Conservation (phyloP, 306 rosid genomes). For the Cucumis cinereus region DNA sequence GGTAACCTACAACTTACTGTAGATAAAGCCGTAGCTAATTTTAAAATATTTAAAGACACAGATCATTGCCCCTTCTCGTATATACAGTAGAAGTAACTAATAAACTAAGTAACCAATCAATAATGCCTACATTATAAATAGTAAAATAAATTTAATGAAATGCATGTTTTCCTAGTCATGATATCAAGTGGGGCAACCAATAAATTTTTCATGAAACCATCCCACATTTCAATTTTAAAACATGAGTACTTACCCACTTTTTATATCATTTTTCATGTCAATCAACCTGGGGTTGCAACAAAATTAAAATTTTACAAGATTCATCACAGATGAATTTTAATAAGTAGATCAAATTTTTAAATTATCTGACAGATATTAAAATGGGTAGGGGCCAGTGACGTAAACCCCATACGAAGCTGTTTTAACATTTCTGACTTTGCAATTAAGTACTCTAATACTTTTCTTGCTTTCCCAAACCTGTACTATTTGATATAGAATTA, state of each 20-base stretch:
- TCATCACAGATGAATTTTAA: background rate
- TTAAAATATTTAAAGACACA: background rate
- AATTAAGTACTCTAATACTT: background rate
- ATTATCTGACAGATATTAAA: background rate
- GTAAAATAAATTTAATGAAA: background rate
- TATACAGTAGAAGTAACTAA: background rate
- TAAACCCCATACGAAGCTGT: background rate
- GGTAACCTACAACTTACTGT: background rate
- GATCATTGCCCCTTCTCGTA: background rate
- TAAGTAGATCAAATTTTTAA: background rate
- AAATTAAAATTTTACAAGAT: background rate
- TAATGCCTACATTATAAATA: background rate
- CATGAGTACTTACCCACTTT: background rate
- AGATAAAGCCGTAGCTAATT: background rate
- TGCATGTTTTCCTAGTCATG: background rate
- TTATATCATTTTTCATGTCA: background rate
- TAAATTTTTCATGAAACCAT: background rate
- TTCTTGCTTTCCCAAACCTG: background rate
- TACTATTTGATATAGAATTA: too few species aligned
- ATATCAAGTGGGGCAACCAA: background rate
- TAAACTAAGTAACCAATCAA: background rate
- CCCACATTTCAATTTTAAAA: background rate
- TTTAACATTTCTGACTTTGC: background rate
- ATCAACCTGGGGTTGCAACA: background rate
- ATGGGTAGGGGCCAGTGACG: background rate